These are phyloP conservation scores for Euphrasia arctica DNA, from an alignment of 305 asterid species.

Conservation along the genomic window DNA sequence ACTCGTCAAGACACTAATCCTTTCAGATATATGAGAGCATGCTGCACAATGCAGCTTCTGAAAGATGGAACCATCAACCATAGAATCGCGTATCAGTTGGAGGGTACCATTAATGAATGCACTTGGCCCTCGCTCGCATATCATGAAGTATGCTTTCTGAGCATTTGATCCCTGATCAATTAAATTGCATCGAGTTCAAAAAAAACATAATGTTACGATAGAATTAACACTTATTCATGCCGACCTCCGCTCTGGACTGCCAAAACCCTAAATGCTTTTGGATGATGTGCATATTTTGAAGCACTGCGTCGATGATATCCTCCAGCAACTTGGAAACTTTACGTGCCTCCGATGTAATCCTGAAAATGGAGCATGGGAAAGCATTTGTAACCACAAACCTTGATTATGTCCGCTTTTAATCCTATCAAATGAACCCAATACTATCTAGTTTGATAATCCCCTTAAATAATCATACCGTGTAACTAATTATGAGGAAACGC, in stretches of 20 bases:
- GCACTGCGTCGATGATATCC: conserved; percentile 65
- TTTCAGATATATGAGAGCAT: conserved; percentile 77
- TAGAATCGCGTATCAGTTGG: conserved; percentile 56
- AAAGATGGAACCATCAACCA: conserved; percentile 63
- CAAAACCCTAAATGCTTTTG: conserved; percentile 81
- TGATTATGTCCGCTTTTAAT: conserved; percentile 2
- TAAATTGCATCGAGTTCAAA: conserved; percentile 12
- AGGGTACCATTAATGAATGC: conserved; percentile 69
- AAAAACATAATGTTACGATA: conserved; percentile 9
- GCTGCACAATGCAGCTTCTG: conserved; percentile 62
- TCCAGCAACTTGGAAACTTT: conserved; percentile 60
- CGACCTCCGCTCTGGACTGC: conserved; percentile 89
- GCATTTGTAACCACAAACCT: conserved; percentile 16
- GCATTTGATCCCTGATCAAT: conserved; percentile 68
- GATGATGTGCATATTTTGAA: conserved; percentile 69
- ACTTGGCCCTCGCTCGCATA: conserved; percentile 83
- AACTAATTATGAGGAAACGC: too few relatives aligned
- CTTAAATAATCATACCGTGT: not conserved
- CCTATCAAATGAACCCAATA: conserved; percentile 17
- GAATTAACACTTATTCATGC: conserved; percentile 26
- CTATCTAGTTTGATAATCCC: not conserved
- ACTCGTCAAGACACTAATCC: conserved; percentile 66
- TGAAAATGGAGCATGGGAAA: conserved; percentile 38
- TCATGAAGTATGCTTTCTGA: conserved; percentile 81
- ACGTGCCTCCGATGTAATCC: conserved; percentile 52